These are phyloP conservation scores for Suillus cothurnatus DNA, from an alignment of 768 basidiomycete species.

Conservation along the genomic window DNA sequence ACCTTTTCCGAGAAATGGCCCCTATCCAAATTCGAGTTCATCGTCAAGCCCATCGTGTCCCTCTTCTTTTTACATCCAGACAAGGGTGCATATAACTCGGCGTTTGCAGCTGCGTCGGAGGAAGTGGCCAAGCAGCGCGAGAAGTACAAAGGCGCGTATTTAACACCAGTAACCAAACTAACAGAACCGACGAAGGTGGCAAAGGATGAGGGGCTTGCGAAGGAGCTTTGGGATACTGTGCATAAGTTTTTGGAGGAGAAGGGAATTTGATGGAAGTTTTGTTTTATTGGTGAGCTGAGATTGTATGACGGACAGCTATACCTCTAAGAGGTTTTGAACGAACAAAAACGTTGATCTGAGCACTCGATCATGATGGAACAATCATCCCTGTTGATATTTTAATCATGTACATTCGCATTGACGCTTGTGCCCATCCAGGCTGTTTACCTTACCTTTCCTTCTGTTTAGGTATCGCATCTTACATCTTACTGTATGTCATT, in stretches of 20 bases:
- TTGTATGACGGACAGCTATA: not conserved
- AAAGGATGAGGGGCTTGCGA: slow-evolving; percentile 24
- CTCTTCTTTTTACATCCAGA: slow-evolving; percentile 23
- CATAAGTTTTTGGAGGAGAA: slow-evolving; percentile 28
- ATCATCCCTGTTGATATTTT: not conserved
- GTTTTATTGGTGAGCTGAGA: not conserved
- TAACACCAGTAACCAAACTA: slow-evolving; percentile 28
- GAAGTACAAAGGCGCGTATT: slow-evolving; percentile 32
- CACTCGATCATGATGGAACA: not conserved
- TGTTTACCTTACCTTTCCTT: not conserved
- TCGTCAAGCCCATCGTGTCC: slow-evolving; percentile 22
- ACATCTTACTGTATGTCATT: not conserved
- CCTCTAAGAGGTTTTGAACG: not conserved
- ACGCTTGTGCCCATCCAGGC: not conserved
- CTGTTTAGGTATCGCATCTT: not conserved
- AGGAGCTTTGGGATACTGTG: slow-evolving; percentile 32
- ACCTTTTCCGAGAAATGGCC: slow-evolving; percentile 14
- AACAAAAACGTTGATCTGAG: too few relatives aligned
- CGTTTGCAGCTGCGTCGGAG: slow-evolving; percentile 33
- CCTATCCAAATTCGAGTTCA: slow-evolving; percentile 12
- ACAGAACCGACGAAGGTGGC: slow-evolving; percentile 15
- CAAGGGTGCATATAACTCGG: slow-evolving; percentile 29
- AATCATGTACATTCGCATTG: not conserved
- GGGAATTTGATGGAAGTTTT: slow-evolving; percentile 13
- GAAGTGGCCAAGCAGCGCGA: slow-evolving; percentile 21